Evolutionary conservation across 352 stramenopile genomes (phyloP).

Genomic region (Globisporangium sylvaticum): DNA sequence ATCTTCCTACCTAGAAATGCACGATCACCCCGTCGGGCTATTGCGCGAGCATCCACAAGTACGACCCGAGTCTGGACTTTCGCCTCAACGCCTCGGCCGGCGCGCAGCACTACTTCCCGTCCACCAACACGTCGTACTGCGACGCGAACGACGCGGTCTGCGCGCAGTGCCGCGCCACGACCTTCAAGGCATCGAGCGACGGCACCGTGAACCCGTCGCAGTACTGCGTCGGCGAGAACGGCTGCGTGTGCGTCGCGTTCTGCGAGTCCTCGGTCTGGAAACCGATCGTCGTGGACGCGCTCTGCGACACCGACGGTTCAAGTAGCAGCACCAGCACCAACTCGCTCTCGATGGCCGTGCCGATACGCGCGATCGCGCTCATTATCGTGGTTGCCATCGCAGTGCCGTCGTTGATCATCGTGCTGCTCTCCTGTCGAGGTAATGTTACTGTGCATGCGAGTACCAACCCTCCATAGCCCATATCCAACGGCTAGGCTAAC

Average conservation of each 20-base stretch:
- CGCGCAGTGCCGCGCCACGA: slow-evolving; percentile 16
- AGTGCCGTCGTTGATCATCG: background rate
- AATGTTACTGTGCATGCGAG: background rate
- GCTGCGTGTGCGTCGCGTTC: slow-evolving; percentile 35
- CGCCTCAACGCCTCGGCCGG: slow-evolving; percentile 17
- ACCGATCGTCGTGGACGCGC: slow-evolving; percentile 10
- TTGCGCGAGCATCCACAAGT: slow-evolving; percentile 27
- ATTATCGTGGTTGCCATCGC: slow-evolving; percentile 7
- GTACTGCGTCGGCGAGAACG: slow-evolving; percentile 25
- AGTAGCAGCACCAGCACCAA: slow-evolving; percentile 8
- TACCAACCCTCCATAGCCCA: background rate
- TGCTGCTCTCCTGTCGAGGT: slow-evolving; percentile 16
- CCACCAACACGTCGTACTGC: slow-evolving; percentile 51
- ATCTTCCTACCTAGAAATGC: slow-evolving; percentile 11
- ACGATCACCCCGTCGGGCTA: slow-evolving; percentile 32
- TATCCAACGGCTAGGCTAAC: background rate
- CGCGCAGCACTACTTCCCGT: slow-evolving; percentile 36
- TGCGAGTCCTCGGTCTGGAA: slow-evolving; percentile 32
- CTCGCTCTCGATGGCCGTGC: background rate
- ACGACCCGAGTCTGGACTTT: slow-evolving; percentile 26
- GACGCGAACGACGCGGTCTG: slow-evolving; percentile 25
- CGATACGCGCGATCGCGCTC: slow-evolving; percentile 8
- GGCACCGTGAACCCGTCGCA: slow-evolving; percentile 17
- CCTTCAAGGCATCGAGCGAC: background rate
- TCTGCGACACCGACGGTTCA: slow-evolving; percentile 17